Conservation (phyloP, 2,329 filamentous ascomycete genomes). For the Alternaria arborescens region DNA sequence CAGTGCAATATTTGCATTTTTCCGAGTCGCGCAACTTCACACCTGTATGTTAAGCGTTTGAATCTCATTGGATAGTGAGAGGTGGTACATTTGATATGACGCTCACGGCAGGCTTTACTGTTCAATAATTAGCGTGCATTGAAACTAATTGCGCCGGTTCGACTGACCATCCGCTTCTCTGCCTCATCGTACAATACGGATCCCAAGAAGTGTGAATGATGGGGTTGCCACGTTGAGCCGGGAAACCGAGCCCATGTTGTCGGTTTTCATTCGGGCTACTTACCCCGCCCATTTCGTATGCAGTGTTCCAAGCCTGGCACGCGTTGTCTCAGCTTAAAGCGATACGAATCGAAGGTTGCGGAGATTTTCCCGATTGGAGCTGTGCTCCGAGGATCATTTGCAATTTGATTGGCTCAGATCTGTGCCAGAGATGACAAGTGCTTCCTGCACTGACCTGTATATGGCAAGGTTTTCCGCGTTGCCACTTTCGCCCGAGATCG, state of each 20-base stretch:
- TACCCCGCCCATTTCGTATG: slow-evolving; percentile 2
- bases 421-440: neutral
- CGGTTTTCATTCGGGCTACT: slow-evolving; percentile 1
- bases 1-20: slow-evolving; percentile 43
- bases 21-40: slow-evolving; percentile 40
- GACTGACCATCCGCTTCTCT: slow-evolving; percentile 42
- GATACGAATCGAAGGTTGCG: neutral
- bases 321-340: neutral
- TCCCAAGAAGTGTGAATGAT: neutral
- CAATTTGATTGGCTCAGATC: neutral
- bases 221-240: slow-evolving; percentile 9
- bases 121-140: slow-evolving; percentile 18
- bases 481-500: neutral
- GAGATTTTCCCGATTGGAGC: neutral
- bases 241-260: slow-evolving; percentile 17
- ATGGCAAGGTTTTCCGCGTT: neutral
- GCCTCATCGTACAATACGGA: slow-evolving; percentile 28
- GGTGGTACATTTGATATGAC: slow-evolving; percentile 43
- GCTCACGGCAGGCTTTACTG: slow-evolving; percentile 43
- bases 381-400: neutral
- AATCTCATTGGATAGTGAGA: neutral
- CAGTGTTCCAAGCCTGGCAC: neutral
- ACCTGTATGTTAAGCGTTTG: slow-evolving; percentile 21
- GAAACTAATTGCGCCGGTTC: neutral
- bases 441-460: neutral